Percentiles rank a stretch among this genome's conserved stretches.
Conservation (phyloP, 495 filamentous ascomycete species). For the Penicillium bialowiezense region DNA sequence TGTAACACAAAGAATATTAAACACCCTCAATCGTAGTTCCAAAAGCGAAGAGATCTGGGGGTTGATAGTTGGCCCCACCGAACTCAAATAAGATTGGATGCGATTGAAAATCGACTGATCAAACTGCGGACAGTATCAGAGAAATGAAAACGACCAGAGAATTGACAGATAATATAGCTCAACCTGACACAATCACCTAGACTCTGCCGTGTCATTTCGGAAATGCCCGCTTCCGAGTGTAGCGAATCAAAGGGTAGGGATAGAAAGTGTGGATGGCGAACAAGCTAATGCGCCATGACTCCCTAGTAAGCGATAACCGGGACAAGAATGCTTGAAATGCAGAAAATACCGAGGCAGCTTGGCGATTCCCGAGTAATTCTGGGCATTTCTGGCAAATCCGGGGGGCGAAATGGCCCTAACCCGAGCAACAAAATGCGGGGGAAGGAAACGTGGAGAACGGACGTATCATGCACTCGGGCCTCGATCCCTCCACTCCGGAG, state of each 20-base stretch:
- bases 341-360: constrained; percentile 34
- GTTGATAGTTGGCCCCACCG: neutral
- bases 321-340: constrained; percentile 8
- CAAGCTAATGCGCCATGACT: neutral
- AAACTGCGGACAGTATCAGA: neutral
- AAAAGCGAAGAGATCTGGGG: neutral
- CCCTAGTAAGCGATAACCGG: constrained; percentile 25
- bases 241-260: constrained; percentile 5
- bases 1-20: neutral
- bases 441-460: constrained; percentile 21
- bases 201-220: constrained; percentile 1
- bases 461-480: constrained; percentile 9
- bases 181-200: neutral
- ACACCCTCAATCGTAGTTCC: neutral
- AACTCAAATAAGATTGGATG: neutral
- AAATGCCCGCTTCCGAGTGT: neutral
- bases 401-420: constrained; percentile 1
- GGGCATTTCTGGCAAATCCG: neutral
- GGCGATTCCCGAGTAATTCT: constrained; percentile 1
- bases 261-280: neutral
- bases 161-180: neutral
- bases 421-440: constrained; percentile 23
- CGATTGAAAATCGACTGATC: neutral
- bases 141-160: neutral
- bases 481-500: constrained; percentile 6